Evolutionary conservation across 306 rosid genomes (phyloP).

Genomic region (Prunus dulcis): DNA sequence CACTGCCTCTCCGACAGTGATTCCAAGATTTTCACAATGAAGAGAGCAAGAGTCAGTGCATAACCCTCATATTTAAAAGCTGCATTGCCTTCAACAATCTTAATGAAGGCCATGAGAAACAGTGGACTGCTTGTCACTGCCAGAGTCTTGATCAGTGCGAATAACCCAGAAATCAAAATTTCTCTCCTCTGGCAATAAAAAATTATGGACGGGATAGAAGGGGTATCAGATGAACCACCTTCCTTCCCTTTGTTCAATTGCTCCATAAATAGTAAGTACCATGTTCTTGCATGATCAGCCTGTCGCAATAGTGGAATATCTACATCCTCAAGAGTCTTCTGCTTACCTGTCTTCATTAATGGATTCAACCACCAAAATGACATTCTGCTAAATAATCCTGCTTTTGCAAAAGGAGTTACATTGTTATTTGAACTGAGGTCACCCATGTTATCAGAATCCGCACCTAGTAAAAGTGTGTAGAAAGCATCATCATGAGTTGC

Average conservation of each 20-base stretch:
- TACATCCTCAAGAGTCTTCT: constrained; percentile 3
- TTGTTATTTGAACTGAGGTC: constrained; percentile 6
- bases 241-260: neutral
- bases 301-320: constrained; percentile 11
- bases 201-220: constrained; percentile 8
- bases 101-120: constrained; percentile 11
- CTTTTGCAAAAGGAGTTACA: constrained; percentile 22
- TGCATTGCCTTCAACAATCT: constrained; percentile 18
- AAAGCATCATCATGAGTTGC: neutral
- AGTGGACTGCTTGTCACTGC: constrained; percentile 3
- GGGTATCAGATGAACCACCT: neutral
- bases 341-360: constrained; percentile 19
- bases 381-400: constrained; percentile 11
- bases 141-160: constrained; percentile 13
- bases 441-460: neutral
- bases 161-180: constrained; percentile 11
- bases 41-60: constrained; percentile 16
- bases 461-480: constrained; percentile 6
- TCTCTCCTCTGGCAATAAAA: constrained; percentile 6
- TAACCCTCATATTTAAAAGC: constrained; percentile 20
- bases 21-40: constrained; percentile 10
- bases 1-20: constrained; percentile 25
- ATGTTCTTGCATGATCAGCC: constrained; percentile 15
- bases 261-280: neutral
- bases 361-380: constrained; percentile 35